These are phyloP conservation scores for Tanacetum coccineum DNA, from an alignment of 129 eudicot genomes.

Conservation along the genomic window DNA sequence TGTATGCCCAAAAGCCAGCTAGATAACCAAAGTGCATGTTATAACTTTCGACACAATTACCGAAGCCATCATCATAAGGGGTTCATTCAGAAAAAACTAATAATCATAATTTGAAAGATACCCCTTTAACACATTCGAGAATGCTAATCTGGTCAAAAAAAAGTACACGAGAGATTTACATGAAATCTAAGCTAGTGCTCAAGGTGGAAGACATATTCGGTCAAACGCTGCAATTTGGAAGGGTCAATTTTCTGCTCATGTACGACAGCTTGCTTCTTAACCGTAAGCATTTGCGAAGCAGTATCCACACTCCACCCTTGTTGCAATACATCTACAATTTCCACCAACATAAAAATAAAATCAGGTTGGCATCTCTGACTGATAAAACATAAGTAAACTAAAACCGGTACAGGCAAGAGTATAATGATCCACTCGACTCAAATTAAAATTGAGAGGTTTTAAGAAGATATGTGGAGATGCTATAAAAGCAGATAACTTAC, in stretches of 20 bases:
- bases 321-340: conserved; percentile 66
- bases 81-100: too few relatives aligned
- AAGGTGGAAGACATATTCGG: conserved; percentile 93
- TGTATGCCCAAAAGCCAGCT: too few relatives aligned
- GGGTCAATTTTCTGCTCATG: conserved; percentile 79
- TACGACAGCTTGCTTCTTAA: conserved; percentile 64
- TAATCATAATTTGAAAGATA: background rate
- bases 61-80: too few relatives aligned
- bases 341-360: background rate
- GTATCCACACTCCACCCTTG: conserved; percentile 86
- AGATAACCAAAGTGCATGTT: too few relatives aligned
- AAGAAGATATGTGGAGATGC: background rate
- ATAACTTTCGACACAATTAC: too few relatives aligned
- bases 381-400: background rate
- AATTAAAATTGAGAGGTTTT: background rate
- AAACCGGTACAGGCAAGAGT: background rate
- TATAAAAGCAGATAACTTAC: conserved; percentile 41
- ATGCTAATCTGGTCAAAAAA: background rate
- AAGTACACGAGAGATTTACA: conserved; percentile 16
- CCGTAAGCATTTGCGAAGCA: conserved; percentile 68
- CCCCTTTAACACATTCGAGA: background rate
- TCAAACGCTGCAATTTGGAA: conserved; percentile 75
- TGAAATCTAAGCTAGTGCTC: conserved; percentile 47
- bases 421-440: background rate
- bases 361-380: too few relatives aligned